Evolutionary conservation across 164 flowering plant genomes (phyloP).

Genomic region (Sedum album): DNA sequence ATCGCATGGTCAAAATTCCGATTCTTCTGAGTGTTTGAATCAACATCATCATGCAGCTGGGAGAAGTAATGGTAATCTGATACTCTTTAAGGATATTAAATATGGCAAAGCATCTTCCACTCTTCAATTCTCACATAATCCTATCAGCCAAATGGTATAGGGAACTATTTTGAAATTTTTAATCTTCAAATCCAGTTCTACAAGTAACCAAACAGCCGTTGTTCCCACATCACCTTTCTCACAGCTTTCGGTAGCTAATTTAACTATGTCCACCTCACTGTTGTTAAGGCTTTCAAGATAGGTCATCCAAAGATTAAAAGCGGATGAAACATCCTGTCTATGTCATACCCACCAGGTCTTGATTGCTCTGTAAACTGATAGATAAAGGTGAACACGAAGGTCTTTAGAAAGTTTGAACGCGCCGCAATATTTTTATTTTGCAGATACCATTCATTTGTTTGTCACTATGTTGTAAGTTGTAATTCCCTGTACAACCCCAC

Average conservation of each 20-base stretch:
- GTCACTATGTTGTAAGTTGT: slow-evolving; percentile 65
- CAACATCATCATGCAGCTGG: slow-evolving; percentile 63
- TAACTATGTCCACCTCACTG: too few relatives aligned
- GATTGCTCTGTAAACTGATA: slow-evolving; percentile 34
- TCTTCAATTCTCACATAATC: slow-evolving; percentile 43
- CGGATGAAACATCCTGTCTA: slow-evolving; percentile 29
- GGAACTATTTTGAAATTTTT: slow-evolving; percentile 40
- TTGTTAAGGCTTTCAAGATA: too few relatives aligned
- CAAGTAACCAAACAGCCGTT: slow-evolving; percentile 38
- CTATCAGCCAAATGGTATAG: too few relatives aligned
- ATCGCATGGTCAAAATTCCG: slow-evolving; percentile 40
- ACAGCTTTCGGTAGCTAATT: too few relatives aligned
- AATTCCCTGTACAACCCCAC: slow-evolving; percentile 53
- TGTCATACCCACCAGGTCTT: slow-evolving; percentile 63
- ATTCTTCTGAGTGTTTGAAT: slow-evolving; percentile 37
- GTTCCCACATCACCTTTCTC: slow-evolving; percentile 37
- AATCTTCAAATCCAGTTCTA: slow-evolving; percentile 40
- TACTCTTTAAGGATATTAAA: slow-evolving; percentile 42
- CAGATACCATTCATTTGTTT: slow-evolving; percentile 66
- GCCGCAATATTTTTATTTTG: slow-evolving; percentile 36
- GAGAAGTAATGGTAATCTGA: slow-evolving; percentile 32
- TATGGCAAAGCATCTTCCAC: slow-evolving; percentile 50
- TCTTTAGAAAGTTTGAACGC: slow-evolving; percentile 62
- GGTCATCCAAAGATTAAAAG: slow-evolving; percentile 66
- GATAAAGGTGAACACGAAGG: slow-evolving; percentile 40